Base-by-base conservation (phyloP, 106 monocot species). In the Iris macrosiphon region DNA sequence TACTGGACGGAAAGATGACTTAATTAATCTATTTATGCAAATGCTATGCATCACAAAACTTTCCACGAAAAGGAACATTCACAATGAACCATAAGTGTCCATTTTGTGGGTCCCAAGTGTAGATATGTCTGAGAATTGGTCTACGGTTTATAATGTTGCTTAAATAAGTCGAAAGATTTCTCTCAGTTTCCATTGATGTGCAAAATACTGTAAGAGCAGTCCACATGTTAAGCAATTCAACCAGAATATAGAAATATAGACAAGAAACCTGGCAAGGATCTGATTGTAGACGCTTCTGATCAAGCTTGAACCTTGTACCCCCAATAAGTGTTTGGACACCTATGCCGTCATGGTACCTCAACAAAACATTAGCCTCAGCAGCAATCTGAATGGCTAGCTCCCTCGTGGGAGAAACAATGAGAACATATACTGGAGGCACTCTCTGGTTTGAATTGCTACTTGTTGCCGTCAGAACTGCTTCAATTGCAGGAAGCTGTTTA, bases 401-500 rank as follows among this genome's bases (percentile, higher is more conserved):
- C 59, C 96, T 82, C 59, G 90, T 98, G 7, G 96, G 90, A 40
- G 78, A 90, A 46, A 98, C 64, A 72, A 98, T 56, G 11, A 98
- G 78, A 39, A 64, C 73, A 57, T 64, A 33, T 57, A 98, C 81
- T 21, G 86, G 90, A 60, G 74, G 74, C 27, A 78, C 60, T 18
- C 80, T 73, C 1, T 61, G 55, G 28, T 69, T 80, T 47, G 22
- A 45, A 18, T 62, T 65, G 55, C 26, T 55, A 52, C 28, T 72
- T 53, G 65, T 64, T 32, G 61, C 68, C 27, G 76, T 98, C 20
- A 90, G 34, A 47, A 87, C 96, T 78, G 96, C 65, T 87, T 98
- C 90, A 85, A 98, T 90, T 52, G 81, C 80, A 63, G 96, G 90
- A 66, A 98, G 78, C 96, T 98, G 90, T 78, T 83, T 73, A 66